Percentiles rank a stretch among this genome's conserved stretches.
Conservation (phyloP, 2,329 filamentous ascomycete species). For the Fusarium lyarnte region DNA sequence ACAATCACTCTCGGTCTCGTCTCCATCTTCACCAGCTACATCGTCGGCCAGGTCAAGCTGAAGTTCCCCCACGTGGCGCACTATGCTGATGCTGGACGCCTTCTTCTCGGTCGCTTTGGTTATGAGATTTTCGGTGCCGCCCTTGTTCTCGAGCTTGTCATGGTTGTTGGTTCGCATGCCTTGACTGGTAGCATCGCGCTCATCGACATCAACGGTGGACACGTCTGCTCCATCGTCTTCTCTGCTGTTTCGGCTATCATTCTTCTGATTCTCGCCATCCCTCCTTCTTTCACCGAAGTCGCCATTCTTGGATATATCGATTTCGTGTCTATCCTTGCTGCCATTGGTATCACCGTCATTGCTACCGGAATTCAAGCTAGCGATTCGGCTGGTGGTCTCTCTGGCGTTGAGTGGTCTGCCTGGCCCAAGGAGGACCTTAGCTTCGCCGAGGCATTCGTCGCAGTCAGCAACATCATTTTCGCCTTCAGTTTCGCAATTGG, state of each 20-base stretch:
- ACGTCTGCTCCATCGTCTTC: conserved; percentile 46
- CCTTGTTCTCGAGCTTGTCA: conserved; percentile 72
- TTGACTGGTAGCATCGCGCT: conserved; percentile 76
- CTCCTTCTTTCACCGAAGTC: conserved; percentile 55
- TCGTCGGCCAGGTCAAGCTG: conserved; percentile 59
- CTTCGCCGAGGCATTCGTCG: conserved; percentile 66
- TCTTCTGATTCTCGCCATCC: conserved; percentile 56
- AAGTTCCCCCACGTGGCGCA: conserved; percentile 62
- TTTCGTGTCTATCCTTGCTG: conserved; percentile 67
- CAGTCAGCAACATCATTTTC: conserved; percentile 66
- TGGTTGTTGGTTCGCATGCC: conserved; percentile 77
- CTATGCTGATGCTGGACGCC: conserved; percentile 54
- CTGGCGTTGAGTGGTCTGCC: conserved; percentile 52
- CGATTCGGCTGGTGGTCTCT: conserved; percentile 45
- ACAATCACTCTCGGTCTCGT: conserved; percentile 55
- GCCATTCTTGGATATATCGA: conserved; percentile 46
- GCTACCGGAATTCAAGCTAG: conserved; percentile 63
- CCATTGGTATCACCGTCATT: conserved; percentile 70
- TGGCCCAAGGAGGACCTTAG: conserved; percentile 57
- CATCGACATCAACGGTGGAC: conserved; percentile 69
- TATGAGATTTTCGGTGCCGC: conserved; percentile 69
- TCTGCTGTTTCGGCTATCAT: conserved; percentile 57
- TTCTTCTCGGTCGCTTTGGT: conserved; percentile 68
- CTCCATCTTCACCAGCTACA: conserved; percentile 58
- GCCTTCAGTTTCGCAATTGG: conserved; percentile 38